Percentiles rank a stretch among this genome's conserved stretches.
Conservation (phyloP, 83 land plant genomes). For the Isoetes engelmannii region DNA sequence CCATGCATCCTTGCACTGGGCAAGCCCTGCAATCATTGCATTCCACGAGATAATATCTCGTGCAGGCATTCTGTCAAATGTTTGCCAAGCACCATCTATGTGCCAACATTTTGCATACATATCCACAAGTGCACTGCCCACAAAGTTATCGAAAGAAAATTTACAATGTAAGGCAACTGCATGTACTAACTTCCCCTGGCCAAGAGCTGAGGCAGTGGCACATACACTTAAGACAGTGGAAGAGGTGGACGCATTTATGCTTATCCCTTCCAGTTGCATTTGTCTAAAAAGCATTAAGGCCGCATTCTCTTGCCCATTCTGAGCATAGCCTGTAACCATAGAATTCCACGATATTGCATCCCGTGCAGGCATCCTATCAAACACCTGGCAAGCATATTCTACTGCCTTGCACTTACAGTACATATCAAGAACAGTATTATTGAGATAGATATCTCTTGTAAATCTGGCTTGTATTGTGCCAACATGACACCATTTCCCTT, state of each 20-base stretch:
- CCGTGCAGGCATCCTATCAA: conserved; percentile 23
- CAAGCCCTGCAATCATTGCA: conserved; percentile 35
- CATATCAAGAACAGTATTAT: conserved; percentile 12
- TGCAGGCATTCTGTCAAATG: conserved; percentile 26
- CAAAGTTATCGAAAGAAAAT: conserved; percentile 20
- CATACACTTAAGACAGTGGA: conserved; percentile 29
- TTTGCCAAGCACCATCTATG: conserved; percentile 27
- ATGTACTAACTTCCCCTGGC: conserved; percentile 32
- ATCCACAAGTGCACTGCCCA: conserved; percentile 28
- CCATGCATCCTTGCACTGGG: conserved; percentile 20
- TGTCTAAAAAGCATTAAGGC: conserved; percentile 16
- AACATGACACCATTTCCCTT: too few species aligned
- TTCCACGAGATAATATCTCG: conserved; percentile 42
- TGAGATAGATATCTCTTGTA: too few species aligned
- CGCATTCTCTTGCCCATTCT: not conserved
- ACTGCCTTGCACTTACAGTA: conserved; percentile 1
- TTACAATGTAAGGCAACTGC: conserved; percentile 12
- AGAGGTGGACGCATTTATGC: conserved; percentile 24
- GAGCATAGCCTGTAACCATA: conserved; percentile 21
- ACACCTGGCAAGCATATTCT: conserved; percentile 1
- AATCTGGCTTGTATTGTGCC: too few species aligned
- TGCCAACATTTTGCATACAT: conserved; percentile 43
- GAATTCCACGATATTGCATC: conserved; percentile 37
- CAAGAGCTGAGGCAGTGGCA: conserved; percentile 4
- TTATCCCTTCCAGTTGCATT: conserved; percentile 20